These are phyloP conservation scores for Cladosporium sp. DNA, from an alignment of 2,329 filamentous ascomycete species.

Conservation along the genomic window DNA sequence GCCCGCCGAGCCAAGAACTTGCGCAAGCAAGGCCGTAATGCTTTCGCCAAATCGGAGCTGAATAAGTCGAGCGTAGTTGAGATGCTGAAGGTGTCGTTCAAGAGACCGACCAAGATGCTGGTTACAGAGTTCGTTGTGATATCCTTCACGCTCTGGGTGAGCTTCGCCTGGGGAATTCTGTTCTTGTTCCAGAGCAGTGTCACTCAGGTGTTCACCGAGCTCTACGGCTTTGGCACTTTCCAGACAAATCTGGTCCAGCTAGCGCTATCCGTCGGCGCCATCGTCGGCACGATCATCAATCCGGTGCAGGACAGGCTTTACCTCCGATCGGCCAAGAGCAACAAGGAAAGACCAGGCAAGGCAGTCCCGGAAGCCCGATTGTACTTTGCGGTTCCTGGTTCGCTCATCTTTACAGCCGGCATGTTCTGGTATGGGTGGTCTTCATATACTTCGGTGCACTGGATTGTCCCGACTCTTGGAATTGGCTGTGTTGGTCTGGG, in stretches of 20 bases:
- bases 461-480: conserved; percentile 47
- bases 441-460: conserved; percentile 44
- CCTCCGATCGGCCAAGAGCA: conserved; percentile 23
- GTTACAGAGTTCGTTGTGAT: conserved; percentile 52
- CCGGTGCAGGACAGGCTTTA: conserved; percentile 24
- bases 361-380: conserved; percentile 46
- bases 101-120: conserved; percentile 46
- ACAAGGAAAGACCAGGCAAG: conserved; percentile 23
- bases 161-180: conserved; percentile 32
- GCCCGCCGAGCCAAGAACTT: conserved; percentile 51
- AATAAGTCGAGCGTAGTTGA: conserved; percentile 30
- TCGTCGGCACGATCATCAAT: conserved; percentile 35
- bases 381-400: conserved; percentile 54
- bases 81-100: conserved; percentile 43
- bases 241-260: conserved; percentile 48
- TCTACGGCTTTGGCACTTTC: conserved; percentile 45
- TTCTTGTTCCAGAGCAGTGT: conserved; percentile 54
- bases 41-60: conserved; percentile 50
- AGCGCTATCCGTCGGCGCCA: conserved; percentile 45
- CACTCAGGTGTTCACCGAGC: conserved; percentile 48
- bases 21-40: conserved; percentile 45
- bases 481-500: conserved; percentile 33
- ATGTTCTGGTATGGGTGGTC: conserved; percentile 59
- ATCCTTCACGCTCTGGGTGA: conserved; percentile 48
- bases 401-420: conserved; percentile 49